Evolutionary conservation across 768 basidiomycete genomes (phyloP), one percentile per base, ranked within the genome.

Genomic region (Lentinula edodes): DNA sequence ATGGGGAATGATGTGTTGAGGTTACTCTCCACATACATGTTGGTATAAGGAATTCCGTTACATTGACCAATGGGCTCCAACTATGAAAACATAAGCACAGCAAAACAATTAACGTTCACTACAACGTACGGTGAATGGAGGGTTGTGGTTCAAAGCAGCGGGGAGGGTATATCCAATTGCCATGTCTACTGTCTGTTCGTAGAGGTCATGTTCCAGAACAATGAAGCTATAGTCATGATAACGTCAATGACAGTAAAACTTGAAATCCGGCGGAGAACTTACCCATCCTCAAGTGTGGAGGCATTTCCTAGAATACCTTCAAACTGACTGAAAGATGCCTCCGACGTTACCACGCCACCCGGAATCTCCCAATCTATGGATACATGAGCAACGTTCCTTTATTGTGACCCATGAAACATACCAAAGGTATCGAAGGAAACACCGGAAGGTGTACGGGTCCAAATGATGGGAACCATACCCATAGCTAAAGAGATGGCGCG

Each of bases 381-480:
- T 48, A 38, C 66, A 52, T 52, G 20, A 42, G 15, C 23, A 45
- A 9, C 5, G 1, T 35, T 36, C 36, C 34, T 35, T 6, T 0
- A 20, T 35, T 48, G 36, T 12, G 38, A 16, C 20, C 18, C 28
- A 7, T 35, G 8, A 52, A 9, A 52, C 73, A 42, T 66, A 87
- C 88, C 89, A 61, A 90, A 86, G 43, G 90, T 91, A 68, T 92
- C 89, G 67, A 90, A 91, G 57, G 78, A 69, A 52, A 74, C 72
- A 42, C 74, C 75, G 51, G 80, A 68, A 51, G 85, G 81, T 10
- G 82, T 79, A 10, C 80, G 77, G 36, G 93, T 91, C 95, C 95
- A 98, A 71, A 96, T 89, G 69, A 97, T 86, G 32, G 96, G 92
- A 10, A 87, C 77, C 74, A 98, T 75, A 50, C 94, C 93, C 95